Evolutionary conservation across 1,284 basidiomycete species (phyloP), one percentile per base, ranked within the genome.

Genomic region (Inonotus obliquus): DNA sequence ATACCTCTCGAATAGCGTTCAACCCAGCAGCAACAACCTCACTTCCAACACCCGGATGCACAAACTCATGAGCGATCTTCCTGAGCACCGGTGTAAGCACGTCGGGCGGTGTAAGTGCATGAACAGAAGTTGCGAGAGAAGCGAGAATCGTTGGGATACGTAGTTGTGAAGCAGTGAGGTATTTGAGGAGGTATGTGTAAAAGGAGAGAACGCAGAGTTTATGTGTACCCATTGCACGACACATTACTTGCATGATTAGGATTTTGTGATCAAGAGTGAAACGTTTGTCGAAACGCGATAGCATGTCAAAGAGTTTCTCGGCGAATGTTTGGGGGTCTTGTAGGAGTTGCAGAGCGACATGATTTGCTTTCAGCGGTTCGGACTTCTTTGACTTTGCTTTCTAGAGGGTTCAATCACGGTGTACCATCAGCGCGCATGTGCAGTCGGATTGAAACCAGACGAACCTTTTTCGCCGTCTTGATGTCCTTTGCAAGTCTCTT

Each of bases 191-290:
- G 78, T 98, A 99, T 19, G 92, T 92, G 79, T 99, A 99, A 77
- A 98, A 98, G n/a, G 89, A 85, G 55, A 99, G 87, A 38, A 99
- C 87, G 72, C 89, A 94, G 63, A 97, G 86, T 74, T 96, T 95
- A 79, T 99, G 96, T 1, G 84, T 78, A 41, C 94, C 92, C 86
- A 96, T 96, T 58, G 98, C 91, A 54, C 97, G 87, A n/a, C 93
- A 92, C 55, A 99, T 84, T 44, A 99, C 88, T 73, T 98, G 95
- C 94, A 99, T 97, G 71, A 98, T 82, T 65, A 98, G 82, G 63
- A 99, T 91, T 77, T 98, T 98, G 81, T 98, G 96, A 68, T 98
- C 96, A 67, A 99, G 84, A 21, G 92, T 91, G 72, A 92, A 94
- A 17, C 91, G 87, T 74, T 96, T 97, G 81, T 98, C 96, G 74